Conservation (phyloP, 1,284 basidiomycete genomes). For the Puccinia coronata region DNA sequence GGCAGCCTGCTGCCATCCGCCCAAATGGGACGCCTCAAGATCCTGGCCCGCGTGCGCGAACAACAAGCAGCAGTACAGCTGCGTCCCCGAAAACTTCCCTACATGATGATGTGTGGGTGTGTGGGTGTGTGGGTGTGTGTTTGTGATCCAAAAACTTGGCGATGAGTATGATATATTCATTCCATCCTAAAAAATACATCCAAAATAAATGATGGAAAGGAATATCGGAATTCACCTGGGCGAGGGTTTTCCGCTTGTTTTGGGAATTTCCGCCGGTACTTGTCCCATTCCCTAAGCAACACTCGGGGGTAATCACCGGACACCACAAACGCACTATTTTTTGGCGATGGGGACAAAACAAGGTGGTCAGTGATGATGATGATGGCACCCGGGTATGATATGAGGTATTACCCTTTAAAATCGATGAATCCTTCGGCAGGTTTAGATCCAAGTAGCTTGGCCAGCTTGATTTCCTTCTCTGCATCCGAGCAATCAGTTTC, state of each 20-base stretch:
- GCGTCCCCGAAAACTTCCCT: conserved; percentile 41
- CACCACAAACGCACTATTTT: conserved; percentile 28
- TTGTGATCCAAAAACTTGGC: too few relatives aligned
- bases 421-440: conserved; percentile 42
- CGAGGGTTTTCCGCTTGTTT: conserved; percentile 39
- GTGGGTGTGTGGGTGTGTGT: too few relatives aligned
- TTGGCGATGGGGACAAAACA: neutral
- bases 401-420: conserved; percentile 27
- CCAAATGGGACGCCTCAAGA: conserved; percentile 29
- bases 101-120: too few relatives aligned
- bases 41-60: conserved; percentile 37
- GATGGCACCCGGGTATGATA: neutral
- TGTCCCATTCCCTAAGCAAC: conserved; percentile 39
- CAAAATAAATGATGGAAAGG: too few relatives aligned
- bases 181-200: too few relatives aligned
- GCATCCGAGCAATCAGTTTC: conserved; percentile 43
- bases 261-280: conserved; percentile 21
- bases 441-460: conserved; percentile 30
- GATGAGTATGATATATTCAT: too few relatives aligned
- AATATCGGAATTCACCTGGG: conserved; percentile 21
- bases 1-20: conserved; percentile 39
- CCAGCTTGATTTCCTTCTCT: conserved; percentile 42
- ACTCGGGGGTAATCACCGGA: conserved; percentile 36
- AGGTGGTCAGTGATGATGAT: neutral
- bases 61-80: conserved; percentile 43